phyloP scores from a whole-genome alignment of 805 yeast genomes.

The Cyberlindnera euphorbiiphila region DNA sequence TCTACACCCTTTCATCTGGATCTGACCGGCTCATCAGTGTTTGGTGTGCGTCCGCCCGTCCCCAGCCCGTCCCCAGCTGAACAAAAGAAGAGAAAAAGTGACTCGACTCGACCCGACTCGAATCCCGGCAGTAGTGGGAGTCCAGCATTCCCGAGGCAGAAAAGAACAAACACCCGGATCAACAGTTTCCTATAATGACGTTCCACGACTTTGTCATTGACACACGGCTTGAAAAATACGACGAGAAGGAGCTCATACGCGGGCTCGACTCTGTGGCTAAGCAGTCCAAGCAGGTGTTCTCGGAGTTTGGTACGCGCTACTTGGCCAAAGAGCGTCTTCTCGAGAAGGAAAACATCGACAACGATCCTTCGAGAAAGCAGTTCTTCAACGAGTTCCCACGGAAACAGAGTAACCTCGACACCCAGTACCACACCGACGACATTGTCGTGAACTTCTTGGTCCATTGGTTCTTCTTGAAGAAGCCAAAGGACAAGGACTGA shows the following conservation, averaged over 20 bases:
- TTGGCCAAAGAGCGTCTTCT: conserved; percentile 15
- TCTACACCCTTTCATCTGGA: too few species aligned
- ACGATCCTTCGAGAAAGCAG: conserved; percentile 17
- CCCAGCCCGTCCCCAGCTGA: too few species aligned
- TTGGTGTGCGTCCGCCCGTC: too few species aligned
- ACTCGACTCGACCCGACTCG: too few species aligned
- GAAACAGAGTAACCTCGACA: conserved; percentile 26
- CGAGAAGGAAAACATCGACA: conserved; percentile 16
- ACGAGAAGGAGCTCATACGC: conserved; percentile 5
- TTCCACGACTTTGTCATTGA: conserved; percentile 25
- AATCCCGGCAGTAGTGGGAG: neutral
- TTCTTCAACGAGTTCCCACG: conserved; percentile 29
- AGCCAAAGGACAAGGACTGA: conserved; percentile 11
- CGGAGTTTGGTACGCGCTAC: conserved; percentile 2
- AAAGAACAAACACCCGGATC: neutral
- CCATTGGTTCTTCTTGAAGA: conserved; percentile 24
- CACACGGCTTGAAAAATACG: conserved; percentile 18
- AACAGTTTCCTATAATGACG: conserved; percentile 1
- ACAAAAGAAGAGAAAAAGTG: too few species aligned
- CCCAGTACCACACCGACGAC: conserved; percentile 29
- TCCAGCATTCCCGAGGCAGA: neutral
- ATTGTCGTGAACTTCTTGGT: conserved; percentile 25
- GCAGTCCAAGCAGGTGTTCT: conserved; percentile 2
- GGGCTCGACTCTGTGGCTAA: conserved; percentile 5
- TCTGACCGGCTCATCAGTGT: too few species aligned